A percentile compares a stretch with the other conserved stretches of the same genome.
phyloP scores from a whole-genome alignment of 1,139 yeast genomes.

The Eremothecium coryli region DNA sequence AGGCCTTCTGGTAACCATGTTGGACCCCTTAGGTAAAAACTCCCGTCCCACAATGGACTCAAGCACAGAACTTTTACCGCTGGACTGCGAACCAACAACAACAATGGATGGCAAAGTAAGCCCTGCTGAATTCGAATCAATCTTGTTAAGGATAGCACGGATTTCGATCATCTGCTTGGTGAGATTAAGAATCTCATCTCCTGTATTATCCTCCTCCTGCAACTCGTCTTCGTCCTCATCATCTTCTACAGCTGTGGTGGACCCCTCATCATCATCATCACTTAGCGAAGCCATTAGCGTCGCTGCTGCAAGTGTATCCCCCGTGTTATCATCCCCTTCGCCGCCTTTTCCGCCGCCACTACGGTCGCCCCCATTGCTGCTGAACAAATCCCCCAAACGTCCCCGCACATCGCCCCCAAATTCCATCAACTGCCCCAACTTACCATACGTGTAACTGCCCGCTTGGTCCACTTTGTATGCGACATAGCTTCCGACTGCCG shows the following conservation, averaged over 20 bases:
- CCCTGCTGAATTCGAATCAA: conserved; percentile 65
- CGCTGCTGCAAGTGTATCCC: conserved; percentile 32
- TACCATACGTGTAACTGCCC: conserved; percentile 57
- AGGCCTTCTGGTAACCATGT: conserved; percentile 94
- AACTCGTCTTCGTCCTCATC: conserved; percentile 35
- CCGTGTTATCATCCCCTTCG: conserved; percentile 29
- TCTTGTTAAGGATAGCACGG: conserved; percentile 62
- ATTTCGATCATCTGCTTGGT: conserved; percentile 97
- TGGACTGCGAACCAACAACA: conserved; percentile 93
- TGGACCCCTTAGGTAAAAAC: conserved; percentile 85
- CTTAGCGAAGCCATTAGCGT: conserved; percentile 33
- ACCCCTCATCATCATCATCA: conserved; percentile 24
- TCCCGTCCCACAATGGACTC: conserved; percentile 94
- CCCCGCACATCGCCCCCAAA: conserved; percentile 34
- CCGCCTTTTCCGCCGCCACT: conserved; percentile 26
- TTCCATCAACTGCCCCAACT: conserved; percentile 52
- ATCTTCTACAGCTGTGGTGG: conserved; percentile 30
- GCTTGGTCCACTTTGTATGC: conserved; percentile 90
- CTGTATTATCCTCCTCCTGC: conserved; percentile 44
- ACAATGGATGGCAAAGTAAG: conserved; percentile 88
- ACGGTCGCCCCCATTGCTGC: conserved; percentile 22
- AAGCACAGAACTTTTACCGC: conserved; percentile 90
- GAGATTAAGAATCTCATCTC: conserved; percentile 71
- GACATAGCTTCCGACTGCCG: conserved; percentile 90
- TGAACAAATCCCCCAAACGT: conserved; percentile 25